phyloP scores from a whole-genome alignment of 352 stramenopile species.

The Phytophthora citricola region DNA sequence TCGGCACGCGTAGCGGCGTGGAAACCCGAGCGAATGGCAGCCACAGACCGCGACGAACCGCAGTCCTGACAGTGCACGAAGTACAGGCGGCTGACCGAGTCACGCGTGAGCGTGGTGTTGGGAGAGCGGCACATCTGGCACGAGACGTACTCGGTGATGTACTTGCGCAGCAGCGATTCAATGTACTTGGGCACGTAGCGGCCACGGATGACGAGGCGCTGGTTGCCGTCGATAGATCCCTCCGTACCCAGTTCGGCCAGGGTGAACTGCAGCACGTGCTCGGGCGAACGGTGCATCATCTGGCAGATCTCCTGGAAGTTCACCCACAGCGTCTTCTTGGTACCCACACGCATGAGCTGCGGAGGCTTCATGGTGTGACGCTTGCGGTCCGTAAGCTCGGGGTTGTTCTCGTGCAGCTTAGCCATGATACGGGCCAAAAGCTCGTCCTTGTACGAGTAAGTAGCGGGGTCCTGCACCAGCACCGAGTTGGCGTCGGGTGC shows the following conservation, averaged over 20 bases:
- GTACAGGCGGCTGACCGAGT: conserved; percentile 97
- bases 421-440: conserved; percentile 95
- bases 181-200: conserved; percentile 99
- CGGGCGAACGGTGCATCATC: conserved; percentile 98
- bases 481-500: conserved; percentile 56
- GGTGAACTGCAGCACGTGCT: conserved; percentile 99
- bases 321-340: conserved; percentile 99
- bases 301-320: conserved; percentile 99
- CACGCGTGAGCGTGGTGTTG: conserved; percentile 98
- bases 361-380: conserved; percentile 91
- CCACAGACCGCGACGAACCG: conserved; percentile 96
- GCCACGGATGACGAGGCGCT: conserved; percentile 98
- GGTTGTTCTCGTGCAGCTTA: conserved; percentile 97
- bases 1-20: conserved; percentile 93
- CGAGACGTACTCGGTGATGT: conserved; percentile 99
- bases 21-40: conserved; percentile 98
- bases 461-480: conserved; percentile 88
- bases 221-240: conserved; percentile 98
- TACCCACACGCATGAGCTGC: conserved; percentile 92
- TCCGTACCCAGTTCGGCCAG: conserved; percentile 99
- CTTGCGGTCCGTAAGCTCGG: conserved; percentile 96
- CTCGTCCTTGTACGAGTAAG: conserved; percentile 96
- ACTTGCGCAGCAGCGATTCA: conserved; percentile 98
- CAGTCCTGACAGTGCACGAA: conserved; percentile 99
- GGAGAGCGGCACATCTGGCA: conserved; percentile 99